Evolutionary conservation across 106 monocot genomes (phyloP).

Genomic region (Triglochin maritima): DNA sequence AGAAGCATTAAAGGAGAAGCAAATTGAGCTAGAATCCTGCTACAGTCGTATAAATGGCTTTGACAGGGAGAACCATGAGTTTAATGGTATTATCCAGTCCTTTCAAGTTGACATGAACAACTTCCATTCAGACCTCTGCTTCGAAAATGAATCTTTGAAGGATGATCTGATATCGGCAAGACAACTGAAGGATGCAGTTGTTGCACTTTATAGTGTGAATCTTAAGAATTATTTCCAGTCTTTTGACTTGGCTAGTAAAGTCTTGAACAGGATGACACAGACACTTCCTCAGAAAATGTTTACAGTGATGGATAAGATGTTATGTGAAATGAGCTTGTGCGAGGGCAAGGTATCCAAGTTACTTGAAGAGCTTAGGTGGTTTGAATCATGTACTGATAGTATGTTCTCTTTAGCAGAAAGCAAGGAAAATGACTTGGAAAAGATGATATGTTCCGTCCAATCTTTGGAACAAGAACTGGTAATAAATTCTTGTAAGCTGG

Average conservation of each 20-base stretch:
- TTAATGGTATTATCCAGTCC: conserved; percentile 19
- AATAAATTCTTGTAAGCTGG: conserved; percentile 25
- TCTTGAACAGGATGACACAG: conserved; percentile 10
- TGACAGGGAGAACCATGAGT: conserved; percentile 19
- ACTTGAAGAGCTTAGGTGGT: conserved; percentile 24
- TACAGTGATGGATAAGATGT: conserved; percentile 18
- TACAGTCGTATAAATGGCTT: neutral
- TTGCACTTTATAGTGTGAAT: conserved; percentile 5
- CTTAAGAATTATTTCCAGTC: conserved; percentile 8
- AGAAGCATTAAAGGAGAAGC: conserved; percentile 13
- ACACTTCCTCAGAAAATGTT: conserved; percentile 9
- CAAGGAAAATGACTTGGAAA: conserved; percentile 26
- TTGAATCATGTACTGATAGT: conserved; percentile 27
- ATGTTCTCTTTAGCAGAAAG: conserved; percentile 28
- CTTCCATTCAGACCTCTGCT: conserved; percentile 19
- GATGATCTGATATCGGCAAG: conserved; percentile 13
- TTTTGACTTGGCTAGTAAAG: conserved; percentile 4
- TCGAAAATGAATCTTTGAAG: conserved; percentile 32
- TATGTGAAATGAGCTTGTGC: conserved; percentile 23
- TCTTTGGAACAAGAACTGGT: conserved; percentile 29
- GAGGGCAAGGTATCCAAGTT: conserved; percentile 24
- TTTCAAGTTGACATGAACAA: conserved; percentile 12
- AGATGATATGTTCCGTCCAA: conserved; percentile 21
- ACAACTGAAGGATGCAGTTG: conserved; percentile 8
- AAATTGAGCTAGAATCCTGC: conserved; percentile 12